Conservation (phyloP, 805 yeast species). For the Kurtzmaniella cleridarum region DNA sequence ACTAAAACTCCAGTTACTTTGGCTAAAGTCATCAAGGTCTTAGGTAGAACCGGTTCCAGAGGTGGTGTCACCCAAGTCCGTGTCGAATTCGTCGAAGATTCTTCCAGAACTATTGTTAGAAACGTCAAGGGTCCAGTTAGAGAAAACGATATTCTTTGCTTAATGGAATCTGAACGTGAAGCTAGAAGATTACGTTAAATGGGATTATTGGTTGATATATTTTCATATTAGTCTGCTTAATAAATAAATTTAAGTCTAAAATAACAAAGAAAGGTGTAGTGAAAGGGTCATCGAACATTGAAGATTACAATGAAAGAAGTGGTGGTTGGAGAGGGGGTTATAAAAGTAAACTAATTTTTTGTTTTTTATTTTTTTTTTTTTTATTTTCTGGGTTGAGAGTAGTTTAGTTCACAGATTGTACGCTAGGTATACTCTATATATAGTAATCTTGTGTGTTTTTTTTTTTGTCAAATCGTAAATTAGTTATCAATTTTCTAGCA, state of each 20-base stretch:
- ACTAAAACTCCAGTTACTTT: slow-evolving; percentile 92
- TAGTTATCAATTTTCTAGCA: no score
- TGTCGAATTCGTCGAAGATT: slow-evolving; percentile 44
- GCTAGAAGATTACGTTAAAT: slow-evolving; percentile 88
- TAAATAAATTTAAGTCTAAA: background rate
- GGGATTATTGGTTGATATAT: slow-evolving; percentile 4
- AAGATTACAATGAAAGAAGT: no score
- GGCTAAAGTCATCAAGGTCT: slow-evolving; percentile 98
- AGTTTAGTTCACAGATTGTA: no score
- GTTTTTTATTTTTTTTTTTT: no score
- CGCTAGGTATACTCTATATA: no score
- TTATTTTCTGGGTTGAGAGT: no score
- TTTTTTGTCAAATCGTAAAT: no score
- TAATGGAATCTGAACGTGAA: slow-evolving; percentile 99
- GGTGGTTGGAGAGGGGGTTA: no score
- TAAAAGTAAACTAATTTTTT: no score
- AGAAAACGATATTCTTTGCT: slow-evolving; percentile 88
- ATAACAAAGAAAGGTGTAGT: background rate
- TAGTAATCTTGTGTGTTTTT: no score
- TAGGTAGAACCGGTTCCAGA: slow-evolving; percentile 99
- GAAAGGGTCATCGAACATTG: no score
- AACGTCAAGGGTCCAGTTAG: slow-evolving; percentile 48
- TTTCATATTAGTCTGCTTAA: background rate
- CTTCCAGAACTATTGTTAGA: slow-evolving; percentile 46
- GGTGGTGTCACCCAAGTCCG: slow-evolving; percentile 73